Evolutionary conservation across 768 basidiomycete genomes (phyloP).

Genomic region (Termitomyces sp.): DNA sequence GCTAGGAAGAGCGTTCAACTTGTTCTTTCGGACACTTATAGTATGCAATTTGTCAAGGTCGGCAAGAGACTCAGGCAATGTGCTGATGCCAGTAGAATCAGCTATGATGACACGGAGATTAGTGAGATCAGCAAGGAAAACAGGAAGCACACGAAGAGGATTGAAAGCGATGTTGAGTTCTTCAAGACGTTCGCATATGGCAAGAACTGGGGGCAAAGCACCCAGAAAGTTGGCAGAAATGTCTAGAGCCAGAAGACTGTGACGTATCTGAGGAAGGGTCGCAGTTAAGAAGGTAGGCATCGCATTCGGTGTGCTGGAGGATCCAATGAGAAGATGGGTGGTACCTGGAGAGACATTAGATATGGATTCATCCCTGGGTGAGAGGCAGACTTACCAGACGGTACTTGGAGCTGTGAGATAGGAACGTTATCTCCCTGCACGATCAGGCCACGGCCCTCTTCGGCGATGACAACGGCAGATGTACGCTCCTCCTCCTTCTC

Average conservation of each 20-base stretch:
- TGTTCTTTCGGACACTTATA: slow-evolving; percentile 85
- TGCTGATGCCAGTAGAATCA: slow-evolving; percentile 82
- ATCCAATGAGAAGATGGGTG: slow-evolving; percentile 91
- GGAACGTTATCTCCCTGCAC: slow-evolving; percentile 66
- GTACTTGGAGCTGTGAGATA: slow-evolving; percentile 59
- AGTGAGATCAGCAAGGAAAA: slow-evolving; percentile 73
- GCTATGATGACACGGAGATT: slow-evolving; percentile 87
- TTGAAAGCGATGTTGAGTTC: slow-evolving; percentile 94
- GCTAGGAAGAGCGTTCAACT: slow-evolving; percentile 83
- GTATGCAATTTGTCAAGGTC: slow-evolving; percentile 82
- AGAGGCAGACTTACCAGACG: slow-evolving; percentile 55
- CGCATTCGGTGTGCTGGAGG: slow-evolving; percentile 70
- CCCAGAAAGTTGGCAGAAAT: slow-evolving; percentile 86
- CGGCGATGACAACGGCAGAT: slow-evolving; percentile 73
- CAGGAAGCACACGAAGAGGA: slow-evolving; percentile 86
- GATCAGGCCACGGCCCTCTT: slow-evolving; percentile 83
- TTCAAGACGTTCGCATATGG: slow-evolving; percentile 78
- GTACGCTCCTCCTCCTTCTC: slow-evolving; percentile 66
- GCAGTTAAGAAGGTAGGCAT: slow-evolving; percentile 73
- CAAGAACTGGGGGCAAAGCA: slow-evolving; percentile 79
- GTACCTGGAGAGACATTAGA: slow-evolving; percentile 53
- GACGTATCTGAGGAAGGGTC: slow-evolving; percentile 67
- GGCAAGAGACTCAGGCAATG: slow-evolving; percentile 71
- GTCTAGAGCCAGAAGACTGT: slow-evolving; percentile 87
- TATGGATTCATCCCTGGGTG: slow-evolving; percentile 1